Base-by-base conservation (phyloP, 495 filamentous ascomycete genomes). In the Lepidopterella palustris region DNA sequence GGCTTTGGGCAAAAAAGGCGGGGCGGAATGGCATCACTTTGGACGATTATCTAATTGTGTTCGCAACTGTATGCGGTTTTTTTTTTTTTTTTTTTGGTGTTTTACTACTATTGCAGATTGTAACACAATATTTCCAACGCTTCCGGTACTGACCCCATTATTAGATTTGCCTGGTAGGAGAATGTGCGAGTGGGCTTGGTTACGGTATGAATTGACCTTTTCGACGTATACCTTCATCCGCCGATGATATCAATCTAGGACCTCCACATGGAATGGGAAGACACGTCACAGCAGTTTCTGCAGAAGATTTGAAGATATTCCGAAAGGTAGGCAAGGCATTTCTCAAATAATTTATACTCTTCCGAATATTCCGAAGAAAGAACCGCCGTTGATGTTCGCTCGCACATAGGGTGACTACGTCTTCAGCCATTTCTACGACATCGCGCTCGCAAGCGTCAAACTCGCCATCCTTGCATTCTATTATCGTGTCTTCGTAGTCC, bases 341-440 rank as follows among this genome's bases (percentile, higher is more conserved):
- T n/a, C n/a, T n/a, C n/a, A n/a, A n/a, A n/a, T n/a, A n/a, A 35
- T n/a, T 27, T 18, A 42, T 32, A 26, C 25, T 5, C n/a, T 50
- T 21, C 24, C 47, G 10, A 27, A 18, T 5, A 24, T 10, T 24
- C 13, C 47, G 5, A 50, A 50, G 1, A 10, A 11, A 27, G 11
- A 21, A 10, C 48, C 10, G 10, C 4, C 24, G 1, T 49, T 18
- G 6, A 10, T 18, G 27, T 27, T 53, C 20, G 54, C 47, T 11
- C 39, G 5, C 15, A 24, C 48, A 0, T 39, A 60, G 62, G 63
- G 59, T 11, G 63, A 66, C 55, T 66, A 66, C 32, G 59, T 66
- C 20, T 62, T 66, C 54, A 66, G 63, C 29, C 63, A 66, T 40
- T 66, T 66, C 55, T 66, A 66, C 55, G 63, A 66, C 53, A 62